Evolutionary conservation across 2,329 filamentous ascomycete species (phyloP), one percentile per base, ranked within the genome.

Genomic region (Claviceps humidiphila): DNA sequence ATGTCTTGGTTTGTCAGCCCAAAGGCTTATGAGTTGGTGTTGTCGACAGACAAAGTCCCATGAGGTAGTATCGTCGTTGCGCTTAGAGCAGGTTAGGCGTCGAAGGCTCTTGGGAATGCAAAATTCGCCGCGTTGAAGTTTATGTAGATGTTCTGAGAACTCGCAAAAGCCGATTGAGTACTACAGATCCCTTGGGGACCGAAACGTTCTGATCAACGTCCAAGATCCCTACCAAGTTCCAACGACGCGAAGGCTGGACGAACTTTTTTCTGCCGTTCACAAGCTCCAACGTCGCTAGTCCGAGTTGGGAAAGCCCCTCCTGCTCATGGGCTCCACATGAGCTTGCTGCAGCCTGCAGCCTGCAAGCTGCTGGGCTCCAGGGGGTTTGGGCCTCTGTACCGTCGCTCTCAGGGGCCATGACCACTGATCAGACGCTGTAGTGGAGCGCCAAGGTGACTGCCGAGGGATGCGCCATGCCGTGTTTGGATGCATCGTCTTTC

Each of bases 201-300:
- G 14, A 13, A 34, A 20, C 14, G 4, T 42, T 42, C 41, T 22
- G 17, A 4, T 13, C 41, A 22, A 34, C 22, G 37, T 46, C 41
- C 2, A 5, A 30, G 7, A 41, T 34, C 40, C 9, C 11, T 20
- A 20, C 17, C 17, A 20, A 20, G 17, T 20, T 14, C 9, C 17
- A 2, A 42, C 17, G 41, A n/a, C 3, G 16, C 22, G 41, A 20
- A 42, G 51, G 49, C 47, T 47, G 38, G 49, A 52, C 48, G 51
- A 59, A 56, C 58, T 58, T 63, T 63, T 63, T 63, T 61, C 58
- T 37, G 45, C 20, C 56, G 56, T 42, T 37, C 47, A 41, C 22
- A 26, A 44, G n/a, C 40, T 38, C 46, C 22, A 37, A 45, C 34
- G 17, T 30, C 20, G 43, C 48, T 47, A 47, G 34, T 37, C 39